Evolutionary conservation across 1,284 basidiomycete genomes (phyloP), one percentile per base, ranked within the genome.

Genomic region (Rhodotorula sp.): DNA sequence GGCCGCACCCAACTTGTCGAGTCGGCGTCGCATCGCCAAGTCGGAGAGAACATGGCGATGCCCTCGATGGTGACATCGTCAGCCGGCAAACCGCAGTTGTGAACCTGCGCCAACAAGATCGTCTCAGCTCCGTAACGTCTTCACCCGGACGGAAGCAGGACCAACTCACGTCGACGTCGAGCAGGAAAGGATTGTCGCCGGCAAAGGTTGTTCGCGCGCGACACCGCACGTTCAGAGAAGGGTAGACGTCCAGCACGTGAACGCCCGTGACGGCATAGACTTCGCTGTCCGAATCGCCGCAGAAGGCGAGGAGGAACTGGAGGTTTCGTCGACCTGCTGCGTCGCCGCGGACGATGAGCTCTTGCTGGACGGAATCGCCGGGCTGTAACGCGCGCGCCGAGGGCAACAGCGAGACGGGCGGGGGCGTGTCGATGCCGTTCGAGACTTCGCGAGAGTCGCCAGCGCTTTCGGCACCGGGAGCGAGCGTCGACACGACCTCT

Each of bases 1-100:
- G 39, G 39, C 39, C 39, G 39, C 23, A 65, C 18, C 18, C 29
- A 70, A 18, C 16, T 14, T 2, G 64, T 43, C 26, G 62, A 14
- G 39, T 62, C 49, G 8, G 58, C 39, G 5, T n/a, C 63, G 47
- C 62, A 18, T 3, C 21, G 46, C 75, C 75, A 76, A 0, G 54
- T 60, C 3, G 73, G 68, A 8, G 68, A 69, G 63, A 71, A 15
- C 23, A 71, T 43, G 5, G 75, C 60, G 57, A 76, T 8, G 20
- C 64, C 51, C 16, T 62, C 58, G 31, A 76, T 60, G 5, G 29
- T 15, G 31, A 73, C 69, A 16, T 76, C 70, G 43, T 57, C 46
- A 1, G 70, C 59, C 43, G 73, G 70, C 21, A 76, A 31, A 31
- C 68, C 62, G 31, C 31, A 26, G 63, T 76, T 76, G 68, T 58